phyloP scores from a whole-genome alignment of 2,329 filamentous ascomycete species.

The Sphaerulina vaccinii region DNA sequence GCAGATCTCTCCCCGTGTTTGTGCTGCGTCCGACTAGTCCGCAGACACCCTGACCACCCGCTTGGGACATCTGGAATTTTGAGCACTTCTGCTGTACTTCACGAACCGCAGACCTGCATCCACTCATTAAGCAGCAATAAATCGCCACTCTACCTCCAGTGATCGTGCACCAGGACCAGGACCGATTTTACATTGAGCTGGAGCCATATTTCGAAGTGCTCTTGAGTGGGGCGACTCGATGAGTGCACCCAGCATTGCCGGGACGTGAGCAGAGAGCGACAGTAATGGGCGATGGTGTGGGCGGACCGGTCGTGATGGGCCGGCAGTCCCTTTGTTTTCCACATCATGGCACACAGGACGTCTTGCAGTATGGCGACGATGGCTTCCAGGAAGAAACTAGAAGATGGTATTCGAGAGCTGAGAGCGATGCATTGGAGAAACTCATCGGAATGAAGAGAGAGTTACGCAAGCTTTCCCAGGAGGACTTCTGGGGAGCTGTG shows the following conservation, averaged over 20 bases:
- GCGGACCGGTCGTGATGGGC: conserved; percentile 21
- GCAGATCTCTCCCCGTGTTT: conserved; percentile 1
- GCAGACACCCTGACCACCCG: not conserved
- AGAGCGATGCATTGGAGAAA: conserved; percentile 61
- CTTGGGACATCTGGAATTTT: not conserved
- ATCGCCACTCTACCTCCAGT: not conserved
- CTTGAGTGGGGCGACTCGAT: not conserved
- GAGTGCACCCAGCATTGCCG: not conserved
- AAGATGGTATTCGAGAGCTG: conserved; percentile 39
- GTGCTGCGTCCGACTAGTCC: not conserved
- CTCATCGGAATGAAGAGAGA: conserved; percentile 59
- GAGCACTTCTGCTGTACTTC: not conserved
- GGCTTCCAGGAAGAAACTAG: conserved; percentile 28
- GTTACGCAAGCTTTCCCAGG: conserved; percentile 53
- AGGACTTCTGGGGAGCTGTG: conserved; percentile 63
- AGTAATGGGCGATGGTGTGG: conserved; percentile 10
- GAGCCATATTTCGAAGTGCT: not conserved
- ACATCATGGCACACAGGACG: conserved; percentile 27
- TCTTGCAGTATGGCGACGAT: conserved; percentile 28
- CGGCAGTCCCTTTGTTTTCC: conserved; percentile 33
- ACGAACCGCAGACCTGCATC: not conserved
- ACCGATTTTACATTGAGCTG: not conserved
- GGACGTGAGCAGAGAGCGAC: conserved; percentile 4
- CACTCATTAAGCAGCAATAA: not conserved
- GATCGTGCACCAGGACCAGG: not conserved